phyloP scores from a whole-genome alignment of 139 green algal species.

The Klebsormidium nitens region DNA sequence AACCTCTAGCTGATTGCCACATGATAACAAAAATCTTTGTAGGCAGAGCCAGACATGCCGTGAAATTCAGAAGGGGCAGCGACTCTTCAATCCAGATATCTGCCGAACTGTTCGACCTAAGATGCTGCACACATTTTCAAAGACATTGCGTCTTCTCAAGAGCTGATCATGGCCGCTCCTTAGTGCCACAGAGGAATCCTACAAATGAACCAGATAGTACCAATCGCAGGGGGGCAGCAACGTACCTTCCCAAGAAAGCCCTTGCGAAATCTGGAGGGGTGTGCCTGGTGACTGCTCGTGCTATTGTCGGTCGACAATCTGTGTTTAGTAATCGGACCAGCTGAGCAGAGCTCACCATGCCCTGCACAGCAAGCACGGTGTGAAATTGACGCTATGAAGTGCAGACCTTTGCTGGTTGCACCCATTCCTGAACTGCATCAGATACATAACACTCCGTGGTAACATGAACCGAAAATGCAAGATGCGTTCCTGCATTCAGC shows the following conservation, averaged over 20 bases:
- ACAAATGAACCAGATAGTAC: neutral
- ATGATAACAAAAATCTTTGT: neutral
- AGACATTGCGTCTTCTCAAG: too few relatives aligned
- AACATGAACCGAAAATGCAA: neutral
- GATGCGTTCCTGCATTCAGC: neutral
- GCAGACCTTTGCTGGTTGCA: neutral
- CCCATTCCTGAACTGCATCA: neutral
- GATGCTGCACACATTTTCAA: too few relatives aligned
- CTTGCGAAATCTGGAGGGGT: conserved; percentile 57
- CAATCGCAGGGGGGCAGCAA: conserved; percentile 30
- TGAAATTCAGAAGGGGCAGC: too few relatives aligned
- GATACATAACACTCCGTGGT: neutral
- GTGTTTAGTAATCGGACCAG: conserved; percentile 88
- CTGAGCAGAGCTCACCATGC: conserved; percentile 81
- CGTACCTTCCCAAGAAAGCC: conserved; percentile 81
- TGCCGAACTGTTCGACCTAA: too few relatives aligned
- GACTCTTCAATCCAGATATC: too few relatives aligned
- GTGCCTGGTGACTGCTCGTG: conserved; percentile 68
- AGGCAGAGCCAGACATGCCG: neutral
- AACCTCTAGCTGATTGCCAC: neutral
- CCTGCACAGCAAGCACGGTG: conserved; percentile 12
- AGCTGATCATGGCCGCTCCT: too few relatives aligned
- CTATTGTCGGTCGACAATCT: conserved; percentile 80
- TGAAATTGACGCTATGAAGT: neutral
- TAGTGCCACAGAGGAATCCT: too few relatives aligned